Percentiles rank a stretch among this genome's conserved stretches.
Conservation (phyloP, 2,329 filamentous ascomycete species). For the Xylaria sp. region DNA sequence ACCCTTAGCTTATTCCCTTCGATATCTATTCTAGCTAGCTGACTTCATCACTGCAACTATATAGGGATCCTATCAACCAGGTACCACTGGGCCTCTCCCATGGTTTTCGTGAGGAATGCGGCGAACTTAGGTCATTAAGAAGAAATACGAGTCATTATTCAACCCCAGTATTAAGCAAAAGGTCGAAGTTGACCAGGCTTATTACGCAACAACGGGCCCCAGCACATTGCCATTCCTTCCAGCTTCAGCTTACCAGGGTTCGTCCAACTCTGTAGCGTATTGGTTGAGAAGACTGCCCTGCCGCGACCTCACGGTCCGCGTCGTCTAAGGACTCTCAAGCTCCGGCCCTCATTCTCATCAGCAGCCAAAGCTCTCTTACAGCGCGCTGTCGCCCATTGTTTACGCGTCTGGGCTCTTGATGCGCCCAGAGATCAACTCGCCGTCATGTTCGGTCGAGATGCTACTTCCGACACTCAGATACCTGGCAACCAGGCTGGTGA, state of each 20-base stretch:
- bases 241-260: background rate
- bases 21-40: background rate
- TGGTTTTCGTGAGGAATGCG: background rate
- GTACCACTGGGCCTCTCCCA: background rate
- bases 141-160: background rate
- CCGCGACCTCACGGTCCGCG: background rate
- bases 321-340: background rate
- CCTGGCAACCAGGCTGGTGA: constrained; percentile 13
- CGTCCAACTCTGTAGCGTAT: background rate
- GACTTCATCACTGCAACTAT: background rate
- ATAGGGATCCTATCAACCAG: background rate
- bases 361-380: constrained; percentile 1
- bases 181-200: background rate
- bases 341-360: background rate
- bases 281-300: background rate
- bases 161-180: background rate
- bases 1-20: background rate
- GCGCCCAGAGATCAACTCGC: background rate
- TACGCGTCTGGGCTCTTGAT: background rate
- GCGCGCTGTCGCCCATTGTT: background rate
- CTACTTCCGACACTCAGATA: constrained; percentile 1
- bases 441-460: constrained; percentile 13
- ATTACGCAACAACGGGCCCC: background rate
- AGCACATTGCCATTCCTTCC: background rate
- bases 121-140: background rate